These are phyloP conservation scores for Articulospora tetracladia DNA, from an alignment of 495 filamentous ascomycete genomes.

Conservation along the genomic window DNA sequence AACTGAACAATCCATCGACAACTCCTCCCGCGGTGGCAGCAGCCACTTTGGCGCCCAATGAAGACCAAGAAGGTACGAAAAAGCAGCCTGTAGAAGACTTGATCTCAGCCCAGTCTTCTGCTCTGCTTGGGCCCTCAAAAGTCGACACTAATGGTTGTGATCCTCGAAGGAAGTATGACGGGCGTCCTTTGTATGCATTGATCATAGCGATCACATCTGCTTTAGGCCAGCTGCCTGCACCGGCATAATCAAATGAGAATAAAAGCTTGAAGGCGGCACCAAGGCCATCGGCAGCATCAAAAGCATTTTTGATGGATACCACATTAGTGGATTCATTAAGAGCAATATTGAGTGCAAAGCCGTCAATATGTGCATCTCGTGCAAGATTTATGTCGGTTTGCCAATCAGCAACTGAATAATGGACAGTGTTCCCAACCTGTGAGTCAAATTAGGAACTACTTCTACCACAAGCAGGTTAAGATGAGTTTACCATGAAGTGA, in stretches of 20 bases:
- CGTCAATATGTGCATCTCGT: not conserved
- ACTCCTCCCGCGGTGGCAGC: no score
- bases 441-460: not conserved
- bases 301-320: not conserved
- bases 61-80: not conserved
- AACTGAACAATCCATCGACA: not conserved
- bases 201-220: not conserved
- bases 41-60: not conserved
- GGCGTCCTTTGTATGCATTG: not conserved
- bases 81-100: not conserved
- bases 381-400: not conserved
- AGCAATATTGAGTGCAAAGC: not conserved
- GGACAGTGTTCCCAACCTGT: not conserved
- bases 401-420: not conserved
- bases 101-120: not conserved
- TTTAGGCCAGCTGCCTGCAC: not conserved
- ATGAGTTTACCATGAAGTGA: not conserved
- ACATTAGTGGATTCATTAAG: not conserved
- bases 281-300: not conserved
- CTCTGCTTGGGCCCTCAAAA: not conserved
- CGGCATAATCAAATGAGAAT: not conserved
- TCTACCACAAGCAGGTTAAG: not conserved
- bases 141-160: not conserved
- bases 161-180: not conserved
- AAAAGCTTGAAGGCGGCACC: not conserved